Conservation (phyloP, 331 rosid species). For the Erythrophleum ivorense region DNA sequence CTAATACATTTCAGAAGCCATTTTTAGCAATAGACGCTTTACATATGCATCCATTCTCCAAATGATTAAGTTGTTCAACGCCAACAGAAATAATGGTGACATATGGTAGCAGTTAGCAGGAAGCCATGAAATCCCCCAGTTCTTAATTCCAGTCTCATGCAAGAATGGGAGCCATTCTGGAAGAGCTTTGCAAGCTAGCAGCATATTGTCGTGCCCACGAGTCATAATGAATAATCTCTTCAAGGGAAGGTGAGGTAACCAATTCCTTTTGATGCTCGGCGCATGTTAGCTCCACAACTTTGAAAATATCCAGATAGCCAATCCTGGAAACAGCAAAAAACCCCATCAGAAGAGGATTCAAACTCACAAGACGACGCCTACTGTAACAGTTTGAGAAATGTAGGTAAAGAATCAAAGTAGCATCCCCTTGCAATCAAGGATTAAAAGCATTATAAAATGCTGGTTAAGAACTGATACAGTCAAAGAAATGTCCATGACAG, state of each 20-base stretch:
- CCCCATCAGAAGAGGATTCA: constrained; percentile 1
- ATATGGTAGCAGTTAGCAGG: constrained; percentile 15
- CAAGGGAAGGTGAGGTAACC: constrained; percentile 75
- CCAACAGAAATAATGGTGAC: constrained; percentile 24
- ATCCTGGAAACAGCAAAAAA: constrained; percentile 57
- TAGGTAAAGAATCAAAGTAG: not conserved
- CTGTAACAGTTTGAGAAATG: not conserved
- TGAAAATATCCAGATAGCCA: constrained; percentile 83
- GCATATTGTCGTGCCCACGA: constrained; percentile 87
- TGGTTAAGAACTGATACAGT: not conserved
- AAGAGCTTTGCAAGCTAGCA: constrained; percentile 56
- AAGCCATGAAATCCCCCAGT: constrained; percentile 6
- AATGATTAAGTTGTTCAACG: constrained; percentile 22
- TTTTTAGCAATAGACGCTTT: constrained; percentile 8
- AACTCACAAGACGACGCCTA: not conserved
- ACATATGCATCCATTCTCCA: constrained; percentile 4
- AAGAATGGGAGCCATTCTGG: constrained; percentile 45
- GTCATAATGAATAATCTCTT: constrained; percentile 86
- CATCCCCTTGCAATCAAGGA: not conserved
- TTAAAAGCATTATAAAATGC: not conserved
- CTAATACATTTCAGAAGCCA: constrained; percentile 4
- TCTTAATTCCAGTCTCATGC: constrained; percentile 40
- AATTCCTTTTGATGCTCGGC: constrained; percentile 68
- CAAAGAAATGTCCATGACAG: not conserved
- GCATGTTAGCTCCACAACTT: constrained; percentile 85